phyloP scores from a whole-genome alignment of 805 yeast genomes.

The Wickerhamomyces subpelliculosus region DNA sequence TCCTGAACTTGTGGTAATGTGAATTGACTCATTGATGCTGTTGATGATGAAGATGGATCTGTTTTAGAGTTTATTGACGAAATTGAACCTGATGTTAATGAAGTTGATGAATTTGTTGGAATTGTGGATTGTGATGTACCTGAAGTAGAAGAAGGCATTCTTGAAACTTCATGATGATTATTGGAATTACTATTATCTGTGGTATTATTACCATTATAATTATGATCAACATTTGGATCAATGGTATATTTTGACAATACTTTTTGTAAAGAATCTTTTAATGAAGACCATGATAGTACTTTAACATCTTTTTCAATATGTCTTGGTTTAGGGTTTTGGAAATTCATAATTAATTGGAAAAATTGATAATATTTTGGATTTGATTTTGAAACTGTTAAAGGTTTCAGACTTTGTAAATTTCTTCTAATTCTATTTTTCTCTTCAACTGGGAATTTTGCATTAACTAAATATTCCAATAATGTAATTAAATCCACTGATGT shows the following conservation, averaged over 20 bases:
- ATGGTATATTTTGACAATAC: constrained; percentile 49
- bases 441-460: constrained; percentile 50
- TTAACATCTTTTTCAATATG: constrained; percentile 67
- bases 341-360: constrained; percentile 49
- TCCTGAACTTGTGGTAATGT: too few species aligned
- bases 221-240: constrained; percentile 8
- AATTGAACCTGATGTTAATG: too few species aligned
- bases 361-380: constrained; percentile 30
- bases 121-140: too few species aligned
- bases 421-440: constrained; percentile 67
- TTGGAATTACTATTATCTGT: background rate
- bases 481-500: constrained; percentile 61
- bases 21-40: too few species aligned
- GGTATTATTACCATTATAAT: background rate
- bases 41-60: too few species aligned
- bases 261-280: constrained; percentile 46
- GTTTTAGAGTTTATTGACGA: too few species aligned
- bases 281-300: constrained; percentile 52
- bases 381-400: constrained; percentile 49
- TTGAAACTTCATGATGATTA: too few species aligned
- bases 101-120: too few species aligned
- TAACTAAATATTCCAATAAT: constrained; percentile 49
- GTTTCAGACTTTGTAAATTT: constrained; percentile 57
- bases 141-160: background rate
- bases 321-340: constrained; percentile 57